phyloP scores from a whole-genome alignment of 257 asterid genomes.

The Leonotis leonurus region DNA sequence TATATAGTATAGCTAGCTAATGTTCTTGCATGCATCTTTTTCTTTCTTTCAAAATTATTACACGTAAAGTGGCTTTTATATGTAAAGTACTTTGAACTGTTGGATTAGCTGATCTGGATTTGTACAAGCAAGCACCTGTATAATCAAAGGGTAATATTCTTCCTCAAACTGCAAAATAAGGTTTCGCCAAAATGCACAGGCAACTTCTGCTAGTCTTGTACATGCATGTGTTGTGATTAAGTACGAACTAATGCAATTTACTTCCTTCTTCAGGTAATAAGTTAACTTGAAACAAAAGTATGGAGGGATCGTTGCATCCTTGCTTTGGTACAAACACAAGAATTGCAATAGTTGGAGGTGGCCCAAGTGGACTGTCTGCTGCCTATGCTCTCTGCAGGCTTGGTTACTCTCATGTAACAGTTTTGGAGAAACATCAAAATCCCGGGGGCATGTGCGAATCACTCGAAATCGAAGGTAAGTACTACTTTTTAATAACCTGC shows the following conservation, averaged over 20 bases:
- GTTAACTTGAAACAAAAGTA: neutral
- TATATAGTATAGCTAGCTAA: too few relatives aligned
- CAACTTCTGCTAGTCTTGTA: too few relatives aligned
- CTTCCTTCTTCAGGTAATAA: neutral
- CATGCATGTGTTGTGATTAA: too few relatives aligned
- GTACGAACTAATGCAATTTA: neutral
- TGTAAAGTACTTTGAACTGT: too few relatives aligned
- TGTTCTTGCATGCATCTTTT: too few relatives aligned
- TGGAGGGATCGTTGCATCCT: conserved; percentile 45
- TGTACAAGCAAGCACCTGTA: too few relatives aligned
- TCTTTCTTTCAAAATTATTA: too few relatives aligned
- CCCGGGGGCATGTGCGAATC: conserved; percentile 81
- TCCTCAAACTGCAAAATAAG: too few relatives aligned
- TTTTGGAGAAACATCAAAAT: conserved; percentile 40
- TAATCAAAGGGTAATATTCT: too few relatives aligned
- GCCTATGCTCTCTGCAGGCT: conserved; percentile 60
- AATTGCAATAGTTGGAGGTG: conserved; percentile 61
- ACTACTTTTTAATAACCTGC: neutral
- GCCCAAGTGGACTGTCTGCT: conserved; percentile 68
- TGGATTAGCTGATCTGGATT: too few relatives aligned
- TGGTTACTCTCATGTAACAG: conserved; percentile 45
- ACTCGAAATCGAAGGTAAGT: conserved; percentile 43
- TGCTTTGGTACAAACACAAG: conserved; percentile 39
- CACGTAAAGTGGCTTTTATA: too few relatives aligned
- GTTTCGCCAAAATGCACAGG: too few relatives aligned